phyloP scores from a whole-genome alignment of 2,329 filamentous ascomycete species.

The Botrytis aclada region DNA sequence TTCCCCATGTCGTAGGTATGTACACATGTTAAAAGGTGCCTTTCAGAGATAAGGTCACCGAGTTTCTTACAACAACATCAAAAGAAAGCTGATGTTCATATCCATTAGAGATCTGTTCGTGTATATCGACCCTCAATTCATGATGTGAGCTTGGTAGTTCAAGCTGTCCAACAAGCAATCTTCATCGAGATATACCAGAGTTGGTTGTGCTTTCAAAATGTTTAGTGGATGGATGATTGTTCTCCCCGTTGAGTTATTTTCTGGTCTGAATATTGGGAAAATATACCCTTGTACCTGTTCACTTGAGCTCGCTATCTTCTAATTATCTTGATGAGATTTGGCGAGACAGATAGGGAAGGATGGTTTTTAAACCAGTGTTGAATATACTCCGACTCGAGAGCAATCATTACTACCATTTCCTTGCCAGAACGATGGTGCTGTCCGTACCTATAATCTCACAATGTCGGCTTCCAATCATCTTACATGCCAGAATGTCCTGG shows the following conservation, averaged over 20 bases:
- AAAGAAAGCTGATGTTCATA: background rate
- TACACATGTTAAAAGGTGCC: background rate
- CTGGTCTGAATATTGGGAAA: background rate
- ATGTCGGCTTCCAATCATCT: background rate
- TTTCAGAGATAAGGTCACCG: background rate
- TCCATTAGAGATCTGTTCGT: background rate
- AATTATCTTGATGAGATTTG: background rate
- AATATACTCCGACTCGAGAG: background rate
- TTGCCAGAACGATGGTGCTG: background rate
- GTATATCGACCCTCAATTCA: background rate
- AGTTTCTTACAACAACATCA: background rate
- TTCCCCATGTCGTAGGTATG: background rate
- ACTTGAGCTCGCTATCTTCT: background rate
- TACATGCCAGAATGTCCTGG: background rate
- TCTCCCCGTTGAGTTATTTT: background rate
- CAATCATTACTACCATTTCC: background rate
- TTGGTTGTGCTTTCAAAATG: background rate
- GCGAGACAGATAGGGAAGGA: background rate
- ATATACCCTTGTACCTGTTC: background rate
- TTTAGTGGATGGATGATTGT: background rate
- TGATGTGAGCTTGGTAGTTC: background rate
- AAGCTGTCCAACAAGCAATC: background rate
- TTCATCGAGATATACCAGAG: background rate
- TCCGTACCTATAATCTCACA: background rate
- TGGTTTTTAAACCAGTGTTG: background rate